Percentiles rank a stretch among this genome's conserved stretches.
Conservation (phyloP, 2,329 filamentous ascomycete species). For the Harringtonia aguacate region DNA sequence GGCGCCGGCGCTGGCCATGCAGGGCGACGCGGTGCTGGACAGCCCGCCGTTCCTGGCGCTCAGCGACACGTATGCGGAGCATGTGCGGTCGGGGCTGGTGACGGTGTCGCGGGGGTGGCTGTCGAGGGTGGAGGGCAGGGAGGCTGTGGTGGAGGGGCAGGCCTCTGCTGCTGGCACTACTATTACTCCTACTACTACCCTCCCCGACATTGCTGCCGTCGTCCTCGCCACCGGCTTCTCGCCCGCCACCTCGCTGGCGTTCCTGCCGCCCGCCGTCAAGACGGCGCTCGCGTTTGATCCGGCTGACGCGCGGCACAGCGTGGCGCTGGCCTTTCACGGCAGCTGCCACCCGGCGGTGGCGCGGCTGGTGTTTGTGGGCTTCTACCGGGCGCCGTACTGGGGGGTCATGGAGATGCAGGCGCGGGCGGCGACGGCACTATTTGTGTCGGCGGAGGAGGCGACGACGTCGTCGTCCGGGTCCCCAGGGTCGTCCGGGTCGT, state of each 20-base stretch:
- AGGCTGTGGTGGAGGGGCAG: conserved; percentile 10
- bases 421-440: conserved; percentile 51
- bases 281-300: conserved; percentile 46
- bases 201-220: conserved; percentile 53
- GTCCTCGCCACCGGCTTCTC: conserved; percentile 70
- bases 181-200: too few relatives aligned
- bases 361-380: conserved; percentile 67
- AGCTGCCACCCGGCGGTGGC: conserved; percentile 50
- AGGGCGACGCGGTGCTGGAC: conserved; percentile 27
- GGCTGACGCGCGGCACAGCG: conserved; percentile 41
- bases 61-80: conserved; percentile 62
- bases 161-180: too few relatives aligned
- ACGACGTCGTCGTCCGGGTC: conserved; percentile 10
- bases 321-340: conserved; percentile 58
- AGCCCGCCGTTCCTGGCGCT: conserved; percentile 57
- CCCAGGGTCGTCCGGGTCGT: conserved; percentile 5
- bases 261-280: conserved; percentile 47
- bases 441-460: conserved; percentile 18
- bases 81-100: conserved; percentile 57
- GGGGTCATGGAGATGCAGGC: conserved; percentile 82
- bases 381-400: conserved; percentile 80
- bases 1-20: conserved; percentile 28
- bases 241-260: conserved; percentile 51
- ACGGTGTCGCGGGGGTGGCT: conserved; percentile 38
- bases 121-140: conserved; percentile 22